Evolutionary conservation across 345 rosid genomes (phyloP).

Genomic region (Citrus unshiu): DNA sequence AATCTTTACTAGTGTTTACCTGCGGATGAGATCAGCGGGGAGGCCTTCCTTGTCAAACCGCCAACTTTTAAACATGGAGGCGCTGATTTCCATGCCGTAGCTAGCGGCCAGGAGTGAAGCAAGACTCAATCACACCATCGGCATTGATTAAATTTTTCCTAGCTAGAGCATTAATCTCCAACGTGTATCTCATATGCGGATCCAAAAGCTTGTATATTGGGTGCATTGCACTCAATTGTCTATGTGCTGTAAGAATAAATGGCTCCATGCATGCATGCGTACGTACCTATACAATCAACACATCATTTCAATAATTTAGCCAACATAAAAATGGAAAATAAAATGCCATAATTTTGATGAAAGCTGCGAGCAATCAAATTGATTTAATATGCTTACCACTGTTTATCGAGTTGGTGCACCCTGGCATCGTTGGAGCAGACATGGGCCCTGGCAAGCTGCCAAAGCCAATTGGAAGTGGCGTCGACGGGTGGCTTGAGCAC

Average conservation of each 20-base stretch:
- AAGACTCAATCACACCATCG: constrained; percentile 81
- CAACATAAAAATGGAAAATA: neutral
- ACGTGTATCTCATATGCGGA: constrained; percentile 92
- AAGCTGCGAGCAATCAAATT: neutral
- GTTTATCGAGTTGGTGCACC: constrained; percentile 86
- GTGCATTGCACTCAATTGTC: constrained; percentile 93
- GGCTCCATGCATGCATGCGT: constrained; percentile 92
- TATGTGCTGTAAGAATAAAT: constrained; percentile 87
- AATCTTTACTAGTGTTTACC: constrained; percentile 33
- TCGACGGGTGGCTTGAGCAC: constrained; percentile 75
- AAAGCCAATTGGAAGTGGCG: constrained; percentile 80
- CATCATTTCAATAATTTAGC: neutral
- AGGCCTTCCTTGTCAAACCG: constrained; percentile 89
- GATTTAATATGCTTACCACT: constrained; percentile 41
- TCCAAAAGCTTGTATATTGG: constrained; percentile 87
- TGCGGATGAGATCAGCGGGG: constrained; percentile 90
- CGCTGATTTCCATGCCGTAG: constrained; percentile 79
- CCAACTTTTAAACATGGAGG: constrained; percentile 76
- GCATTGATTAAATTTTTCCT: constrained; percentile 70
- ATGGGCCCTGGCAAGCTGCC: constrained; percentile 96
- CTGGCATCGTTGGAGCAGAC: constrained; percentile 93
- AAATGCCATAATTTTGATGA: too few relatives aligned
- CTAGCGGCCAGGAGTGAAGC: constrained; percentile 84
- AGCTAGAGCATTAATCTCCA: constrained; percentile 86
- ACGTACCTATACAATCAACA: constrained; percentile 37